Base-by-base conservation (phyloP, 352 stramenopile species). In the Pythium myriotylum region DNA sequence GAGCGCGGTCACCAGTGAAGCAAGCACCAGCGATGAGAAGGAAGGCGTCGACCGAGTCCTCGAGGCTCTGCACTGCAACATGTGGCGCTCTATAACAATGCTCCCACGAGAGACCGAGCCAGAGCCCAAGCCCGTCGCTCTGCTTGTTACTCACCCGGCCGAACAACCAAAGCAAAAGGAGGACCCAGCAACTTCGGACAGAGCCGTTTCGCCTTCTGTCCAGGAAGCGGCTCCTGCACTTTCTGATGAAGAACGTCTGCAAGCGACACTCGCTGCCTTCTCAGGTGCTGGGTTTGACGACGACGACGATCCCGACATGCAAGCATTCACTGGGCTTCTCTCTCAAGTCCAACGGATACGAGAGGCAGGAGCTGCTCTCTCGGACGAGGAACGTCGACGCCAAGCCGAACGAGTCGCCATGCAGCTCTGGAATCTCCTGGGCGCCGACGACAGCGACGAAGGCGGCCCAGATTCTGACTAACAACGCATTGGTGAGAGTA, bases 81-180 rank as follows among this genome's bases (percentile, higher is more conserved):
- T 92, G 77, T 94, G 84, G 84, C 56, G 59, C 14, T 90, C 84
- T 2, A 92, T 94, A 79, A 74, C 83, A 52, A 86, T 82, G 70
- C 59, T 66, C 1, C 53, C 54, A 53, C 54, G 52, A 1, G 55
- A 69, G 7, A 26, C 17, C 1, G 29, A 54, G 37, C 8, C 62
- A 26, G 33, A 37, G 27, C 12, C 26, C 12, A 22, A 10, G 47
- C 55, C n/a, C 2, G 47, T 22, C n/a, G 5, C 16, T 23, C 20
- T 26, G 12, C 42, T 51, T 2, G 27, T 43, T 6, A 8, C 4
- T 35, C n/a, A 19, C 17, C 17, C 35, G 41, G 0, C 12, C 29
- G 37, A 7, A 9, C 23, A n/a, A 41, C 12, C 14, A 1, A 13
- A 41, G 20, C n/a, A 35, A 62, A 19, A 53, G 41, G 13, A 56